Evolutionary conservation across 2,329 filamentous ascomycete genomes (phyloP).

Genomic region (Xylaria hypoxylon): DNA sequence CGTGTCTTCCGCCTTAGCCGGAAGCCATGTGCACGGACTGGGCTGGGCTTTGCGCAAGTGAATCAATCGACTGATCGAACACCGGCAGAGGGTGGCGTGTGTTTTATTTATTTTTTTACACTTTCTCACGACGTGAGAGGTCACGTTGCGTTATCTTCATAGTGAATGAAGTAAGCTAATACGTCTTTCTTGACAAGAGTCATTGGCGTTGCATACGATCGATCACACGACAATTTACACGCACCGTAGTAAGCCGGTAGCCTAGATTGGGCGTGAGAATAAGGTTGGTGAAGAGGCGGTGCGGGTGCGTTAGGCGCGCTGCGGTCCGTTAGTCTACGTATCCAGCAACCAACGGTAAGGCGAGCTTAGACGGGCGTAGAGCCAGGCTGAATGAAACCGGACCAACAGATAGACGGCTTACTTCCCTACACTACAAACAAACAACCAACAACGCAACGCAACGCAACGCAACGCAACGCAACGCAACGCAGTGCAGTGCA

Average conservation of each 20-base stretch:
- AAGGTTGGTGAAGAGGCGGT: slow-evolving; percentile 22
- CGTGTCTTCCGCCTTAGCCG: background rate
- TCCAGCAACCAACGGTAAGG: slow-evolving; percentile 6
- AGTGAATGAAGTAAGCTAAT: no score
- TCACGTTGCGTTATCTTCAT: background rate
- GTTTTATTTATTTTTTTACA: no score
- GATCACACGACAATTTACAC: no score
- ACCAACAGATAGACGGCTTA: background rate
- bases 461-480: slow-evolving; percentile 1
- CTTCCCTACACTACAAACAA: no score
- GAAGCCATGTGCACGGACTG: background rate
- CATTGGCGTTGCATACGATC: background rate
- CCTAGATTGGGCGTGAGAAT: slow-evolving; percentile 12
- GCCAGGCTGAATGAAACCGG: background rate
- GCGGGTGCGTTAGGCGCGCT: background rate
- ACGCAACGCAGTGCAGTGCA: no score
- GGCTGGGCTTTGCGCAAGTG: background rate
- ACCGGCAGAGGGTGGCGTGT: no score
- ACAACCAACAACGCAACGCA: background rate
- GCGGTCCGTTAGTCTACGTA: background rate
- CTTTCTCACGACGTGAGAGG: no score
- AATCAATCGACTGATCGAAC: no score
- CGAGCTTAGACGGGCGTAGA: background rate
- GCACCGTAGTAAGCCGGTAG: no score
- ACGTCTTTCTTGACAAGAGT: background rate